Conservation (phyloP, 2,329 filamentous ascomycete genomes). For the Colletotrichum viniferum region DNA sequence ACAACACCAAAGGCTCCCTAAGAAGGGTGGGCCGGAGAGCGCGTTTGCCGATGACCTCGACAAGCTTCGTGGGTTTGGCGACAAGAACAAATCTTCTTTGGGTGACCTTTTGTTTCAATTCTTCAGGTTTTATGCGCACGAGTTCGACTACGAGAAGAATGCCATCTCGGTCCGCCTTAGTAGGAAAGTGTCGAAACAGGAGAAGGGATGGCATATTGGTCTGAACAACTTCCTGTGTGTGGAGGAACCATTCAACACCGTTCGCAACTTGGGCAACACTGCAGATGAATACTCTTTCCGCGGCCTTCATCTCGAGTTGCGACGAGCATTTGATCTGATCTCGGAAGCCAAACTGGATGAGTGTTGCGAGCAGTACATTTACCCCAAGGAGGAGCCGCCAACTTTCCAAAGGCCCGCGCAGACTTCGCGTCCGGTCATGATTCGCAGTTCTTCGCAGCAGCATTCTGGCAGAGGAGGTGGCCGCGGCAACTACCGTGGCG, state of each 20-base stretch:
- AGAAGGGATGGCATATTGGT: slow-evolving; percentile 85
- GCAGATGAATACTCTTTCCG: slow-evolving; percentile 94
- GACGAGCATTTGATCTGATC: slow-evolving; percentile 84
- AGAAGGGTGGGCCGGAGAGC: slow-evolving; percentile 68
- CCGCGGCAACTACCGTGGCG: slow-evolving; percentile 53
- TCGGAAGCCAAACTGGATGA: slow-evolving; percentile 79
- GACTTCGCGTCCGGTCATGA: slow-evolving; percentile 58
- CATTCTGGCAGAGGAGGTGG: slow-evolving; percentile 54
- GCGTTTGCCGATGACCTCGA: slow-evolving; percentile 88
- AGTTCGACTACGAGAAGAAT: slow-evolving; percentile 85
- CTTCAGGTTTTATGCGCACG: slow-evolving; percentile 92
- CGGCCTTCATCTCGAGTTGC: slow-evolving; percentile 87
- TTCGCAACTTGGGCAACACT: slow-evolving; percentile 91
- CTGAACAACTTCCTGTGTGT: slow-evolving; percentile 88
- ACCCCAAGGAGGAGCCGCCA: slow-evolving; percentile 78
- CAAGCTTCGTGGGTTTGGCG: slow-evolving; percentile 74
- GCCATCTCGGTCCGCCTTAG: slow-evolving; percentile 88
- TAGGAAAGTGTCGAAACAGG: slow-evolving; percentile 76
- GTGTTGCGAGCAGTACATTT: slow-evolving; percentile 87
- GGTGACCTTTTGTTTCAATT: slow-evolving; percentile 93
- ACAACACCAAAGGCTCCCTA: slow-evolving; percentile 61
- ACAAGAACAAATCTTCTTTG: slow-evolving; percentile 79
- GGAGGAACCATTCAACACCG: slow-evolving; percentile 93
- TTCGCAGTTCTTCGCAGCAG: slow-evolving; percentile 67
- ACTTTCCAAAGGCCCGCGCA: slow-evolving; percentile 62